Conservation (phyloP, 345 rosid genomes). For the Viola odorata region DNA sequence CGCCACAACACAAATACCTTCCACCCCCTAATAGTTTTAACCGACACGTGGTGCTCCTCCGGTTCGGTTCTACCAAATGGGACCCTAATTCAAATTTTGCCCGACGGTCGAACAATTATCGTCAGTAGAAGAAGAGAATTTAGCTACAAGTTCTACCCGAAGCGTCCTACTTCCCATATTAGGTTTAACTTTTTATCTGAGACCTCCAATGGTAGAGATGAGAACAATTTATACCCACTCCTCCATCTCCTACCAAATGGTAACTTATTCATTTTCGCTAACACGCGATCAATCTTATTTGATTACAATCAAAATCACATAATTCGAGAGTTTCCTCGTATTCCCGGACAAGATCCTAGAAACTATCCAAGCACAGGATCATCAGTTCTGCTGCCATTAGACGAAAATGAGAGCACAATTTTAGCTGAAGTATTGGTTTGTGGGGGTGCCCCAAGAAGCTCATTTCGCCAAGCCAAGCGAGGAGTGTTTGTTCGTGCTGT, state of each 20-base stretch:
- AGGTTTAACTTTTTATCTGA: slow-evolving; percentile 41
- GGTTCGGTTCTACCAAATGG: slow-evolving; percentile 63
- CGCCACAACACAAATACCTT: slow-evolving; percentile 35
- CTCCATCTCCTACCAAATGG: slow-evolving; percentile 80
- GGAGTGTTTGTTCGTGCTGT: slow-evolving; percentile 35
- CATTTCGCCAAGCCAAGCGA: slow-evolving; percentile 22
- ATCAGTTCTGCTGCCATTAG: slow-evolving; percentile 64
- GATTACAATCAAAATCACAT: slow-evolving; percentile 52
- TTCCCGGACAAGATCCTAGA: slow-evolving; percentile 54
- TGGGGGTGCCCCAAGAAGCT: slow-evolving; percentile 62
- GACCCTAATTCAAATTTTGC: slow-evolving; percentile 58
- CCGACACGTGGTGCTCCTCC: slow-evolving; percentile 90
- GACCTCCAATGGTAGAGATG: slow-evolving; percentile 42
- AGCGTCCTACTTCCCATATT: not conserved
- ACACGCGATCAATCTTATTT: slow-evolving; percentile 54
- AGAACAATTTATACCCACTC: slow-evolving; percentile 84
- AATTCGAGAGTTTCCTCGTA: slow-evolving; percentile 47
- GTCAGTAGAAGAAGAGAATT: slow-evolving; percentile 71
- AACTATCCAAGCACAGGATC: slow-evolving; percentile 91
- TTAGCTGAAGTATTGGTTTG: slow-evolving; percentile 69
- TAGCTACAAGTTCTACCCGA: slow-evolving; percentile 62
- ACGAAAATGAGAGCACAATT: slow-evolving; percentile 31
- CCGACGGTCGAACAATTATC: slow-evolving; percentile 63
- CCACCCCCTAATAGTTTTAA: slow-evolving; percentile 57
- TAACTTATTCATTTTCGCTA: slow-evolving; percentile 75